Conservation (phyloP, 2,329 filamentous ascomycete genomes). For the Dissoconium aciculare region DNA sequence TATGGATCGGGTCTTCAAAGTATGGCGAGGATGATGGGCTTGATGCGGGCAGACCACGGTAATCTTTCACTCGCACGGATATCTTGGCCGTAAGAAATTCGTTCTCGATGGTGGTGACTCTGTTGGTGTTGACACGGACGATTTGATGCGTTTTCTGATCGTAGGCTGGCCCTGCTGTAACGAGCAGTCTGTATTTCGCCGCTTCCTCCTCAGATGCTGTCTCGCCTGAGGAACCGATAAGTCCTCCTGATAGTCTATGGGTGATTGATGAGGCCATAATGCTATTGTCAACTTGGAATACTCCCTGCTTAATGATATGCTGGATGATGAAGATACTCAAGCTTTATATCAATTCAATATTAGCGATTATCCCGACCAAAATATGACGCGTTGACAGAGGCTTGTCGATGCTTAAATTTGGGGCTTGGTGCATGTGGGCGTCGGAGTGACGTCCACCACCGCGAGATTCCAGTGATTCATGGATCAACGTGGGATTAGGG, state of each 20-base stretch:
- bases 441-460: too few relatives aligned
- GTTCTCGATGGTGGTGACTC: constrained; percentile 47
- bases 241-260: constrained; percentile 10
- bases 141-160: constrained; percentile 51
- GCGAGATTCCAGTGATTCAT: too few relatives aligned
- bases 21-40: constrained; percentile 54
- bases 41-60: constrained; percentile 47
- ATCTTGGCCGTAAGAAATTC: constrained; percentile 52
- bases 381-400: too few relatives aligned
- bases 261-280: constrained; percentile 16
- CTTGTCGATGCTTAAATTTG: too few relatives aligned
- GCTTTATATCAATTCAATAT: too few relatives aligned
- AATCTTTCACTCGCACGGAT: constrained; percentile 59
- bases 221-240: constrained; percentile 10
- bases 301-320: not conserved
- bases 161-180: constrained; percentile 69
- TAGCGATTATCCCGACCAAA: too few relatives aligned
- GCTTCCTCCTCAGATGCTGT: constrained; percentile 27
- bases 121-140: constrained; percentile 55
- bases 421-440: too few relatives aligned
- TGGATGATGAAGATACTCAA: not conserved
- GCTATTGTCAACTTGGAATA: not conserved
- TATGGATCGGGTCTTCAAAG: constrained; percentile 57
- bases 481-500: too few relatives aligned
- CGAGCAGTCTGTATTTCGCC: constrained; percentile 57